Percentiles rank a stretch among this genome's conserved stretches.
Conservation (phyloP, 805 yeast species). For the Kodamaea kaohsiungensis region DNA sequence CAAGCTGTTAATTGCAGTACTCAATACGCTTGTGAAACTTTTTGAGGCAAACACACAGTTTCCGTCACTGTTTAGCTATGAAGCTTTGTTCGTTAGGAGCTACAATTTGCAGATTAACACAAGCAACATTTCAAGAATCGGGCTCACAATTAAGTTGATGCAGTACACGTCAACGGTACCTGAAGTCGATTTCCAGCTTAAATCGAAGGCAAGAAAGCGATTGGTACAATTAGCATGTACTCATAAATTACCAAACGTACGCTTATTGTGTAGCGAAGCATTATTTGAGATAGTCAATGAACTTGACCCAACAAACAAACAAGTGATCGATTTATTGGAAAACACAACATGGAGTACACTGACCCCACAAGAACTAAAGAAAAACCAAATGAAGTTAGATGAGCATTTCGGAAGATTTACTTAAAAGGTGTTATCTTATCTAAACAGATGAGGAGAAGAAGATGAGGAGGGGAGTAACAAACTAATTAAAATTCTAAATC, state of each 20-base stretch:
- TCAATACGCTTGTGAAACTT: constrained; percentile 36
- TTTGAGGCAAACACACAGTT: constrained; percentile 38
- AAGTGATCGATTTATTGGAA: constrained; percentile 10
- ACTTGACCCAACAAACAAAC: constrained; percentile 5
- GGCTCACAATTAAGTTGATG: constrained; percentile 44
- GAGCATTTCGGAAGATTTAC: background rate
- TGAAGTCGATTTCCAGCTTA: constrained; percentile 7
- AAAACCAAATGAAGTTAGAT: background rate
- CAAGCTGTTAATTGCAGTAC: constrained; percentile 24
- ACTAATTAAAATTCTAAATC: background rate
- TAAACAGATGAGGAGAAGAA: background rate
- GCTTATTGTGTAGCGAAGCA: constrained; percentile 43
- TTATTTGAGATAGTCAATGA: constrained; percentile 39
- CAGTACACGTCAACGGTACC: constrained; percentile 31
- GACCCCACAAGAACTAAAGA: background rate
- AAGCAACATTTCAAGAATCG: constrained; percentile 36
- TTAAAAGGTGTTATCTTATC: background rate
- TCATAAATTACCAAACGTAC: constrained; percentile 32
- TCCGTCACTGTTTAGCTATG: constrained; percentile 29
- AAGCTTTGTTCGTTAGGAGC: constrained; percentile 45
- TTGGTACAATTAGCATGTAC: constrained; percentile 25
- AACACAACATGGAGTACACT: constrained; percentile 15
- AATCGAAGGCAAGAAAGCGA: constrained; percentile 17
- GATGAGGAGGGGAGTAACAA: background rate
- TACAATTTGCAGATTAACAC: constrained; percentile 60